Evolutionary conservation across 306 rosid species (phyloP).

Genomic region (Herpetospermum pedunculosum): DNA sequence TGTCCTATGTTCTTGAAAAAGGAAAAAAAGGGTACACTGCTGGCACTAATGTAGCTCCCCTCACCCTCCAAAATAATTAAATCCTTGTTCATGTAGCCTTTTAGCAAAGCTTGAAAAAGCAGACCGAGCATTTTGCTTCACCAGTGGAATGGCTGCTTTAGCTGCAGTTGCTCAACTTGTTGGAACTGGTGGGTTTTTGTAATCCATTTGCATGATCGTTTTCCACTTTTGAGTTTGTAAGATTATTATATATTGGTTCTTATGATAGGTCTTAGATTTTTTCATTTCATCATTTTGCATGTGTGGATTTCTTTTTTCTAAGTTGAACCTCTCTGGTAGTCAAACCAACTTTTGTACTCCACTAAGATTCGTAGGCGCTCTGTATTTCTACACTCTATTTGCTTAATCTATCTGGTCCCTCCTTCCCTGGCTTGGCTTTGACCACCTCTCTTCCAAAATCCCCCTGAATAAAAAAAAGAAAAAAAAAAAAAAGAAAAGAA

Average conservation of each 20-base stretch:
- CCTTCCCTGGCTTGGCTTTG: background rate
- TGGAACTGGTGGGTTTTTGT: conserved; percentile 43
- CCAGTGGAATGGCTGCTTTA: conserved; percentile 98
- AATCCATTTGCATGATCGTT: background rate
- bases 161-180: conserved; percentile 71
- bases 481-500: background rate
- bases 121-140: conserved; percentile 84
- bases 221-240: background rate
- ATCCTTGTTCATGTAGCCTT: conserved; percentile 36
- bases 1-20: background rate
- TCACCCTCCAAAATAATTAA: background rate
- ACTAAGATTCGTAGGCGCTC: background rate
- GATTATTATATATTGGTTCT: background rate
- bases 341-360: background rate
- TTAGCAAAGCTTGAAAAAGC: conserved; percentile 86
- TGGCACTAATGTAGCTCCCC: background rate
- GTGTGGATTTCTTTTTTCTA: background rate
- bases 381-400: background rate
- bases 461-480: background rate
- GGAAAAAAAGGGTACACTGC: background rate
- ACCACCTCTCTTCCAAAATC: background rate
- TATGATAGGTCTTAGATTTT: background rate
- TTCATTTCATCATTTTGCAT: background rate
- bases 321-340: background rate
- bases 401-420: background rate